Conservation (phyloP, 176 grass and related monocot species). For the Cenchrus purpureus region DNA sequence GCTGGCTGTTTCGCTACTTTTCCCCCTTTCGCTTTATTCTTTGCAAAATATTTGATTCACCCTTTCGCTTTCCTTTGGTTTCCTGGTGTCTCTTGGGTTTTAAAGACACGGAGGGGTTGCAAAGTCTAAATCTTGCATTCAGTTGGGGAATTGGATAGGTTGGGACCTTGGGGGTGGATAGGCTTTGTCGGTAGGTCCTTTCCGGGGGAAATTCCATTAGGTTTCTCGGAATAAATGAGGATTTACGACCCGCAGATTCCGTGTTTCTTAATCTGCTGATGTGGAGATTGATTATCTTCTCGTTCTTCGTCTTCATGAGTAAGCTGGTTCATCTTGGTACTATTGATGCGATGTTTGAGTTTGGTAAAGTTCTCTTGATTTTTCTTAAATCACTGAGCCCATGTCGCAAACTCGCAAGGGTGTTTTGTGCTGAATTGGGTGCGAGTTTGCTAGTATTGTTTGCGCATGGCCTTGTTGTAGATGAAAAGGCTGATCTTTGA, state of each 20-base stretch:
- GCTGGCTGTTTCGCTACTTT: slow-evolving; percentile 10
- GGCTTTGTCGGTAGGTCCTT: slow-evolving; percentile 34
- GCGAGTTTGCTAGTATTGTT: background rate
- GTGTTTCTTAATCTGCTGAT: slow-evolving; percentile 33
- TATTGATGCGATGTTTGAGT: background rate
- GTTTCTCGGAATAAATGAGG: slow-evolving; percentile 31
- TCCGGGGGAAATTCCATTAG: background rate
- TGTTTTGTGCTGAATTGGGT: slow-evolving; percentile 8
- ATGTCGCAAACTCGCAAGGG: background rate
- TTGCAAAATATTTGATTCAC: slow-evolving; percentile 29
- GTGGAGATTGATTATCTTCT: slow-evolving; percentile 17
- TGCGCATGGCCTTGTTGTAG: background rate
- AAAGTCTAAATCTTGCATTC: slow-evolving; percentile 40
- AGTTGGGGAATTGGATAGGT: slow-evolving; percentile 40
- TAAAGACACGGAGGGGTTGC: slow-evolving; percentile 10
- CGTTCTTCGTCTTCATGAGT: slow-evolving; percentile 39
- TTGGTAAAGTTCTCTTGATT: slow-evolving; percentile 15
- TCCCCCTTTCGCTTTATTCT: slow-evolving; percentile 46
- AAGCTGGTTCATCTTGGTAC: slow-evolving; percentile 27
- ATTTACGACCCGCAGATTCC: background rate
- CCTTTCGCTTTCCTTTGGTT: slow-evolving; percentile 32
- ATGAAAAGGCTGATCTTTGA: slow-evolving; percentile 24
- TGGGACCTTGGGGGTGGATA: background rate
- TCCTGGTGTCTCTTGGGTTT: background rate
- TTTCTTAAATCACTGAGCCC: slow-evolving; percentile 10